phyloP scores from a whole-genome alignment of 768 basidiomycete genomes.

The Cyclocybe aegerita region DNA sequence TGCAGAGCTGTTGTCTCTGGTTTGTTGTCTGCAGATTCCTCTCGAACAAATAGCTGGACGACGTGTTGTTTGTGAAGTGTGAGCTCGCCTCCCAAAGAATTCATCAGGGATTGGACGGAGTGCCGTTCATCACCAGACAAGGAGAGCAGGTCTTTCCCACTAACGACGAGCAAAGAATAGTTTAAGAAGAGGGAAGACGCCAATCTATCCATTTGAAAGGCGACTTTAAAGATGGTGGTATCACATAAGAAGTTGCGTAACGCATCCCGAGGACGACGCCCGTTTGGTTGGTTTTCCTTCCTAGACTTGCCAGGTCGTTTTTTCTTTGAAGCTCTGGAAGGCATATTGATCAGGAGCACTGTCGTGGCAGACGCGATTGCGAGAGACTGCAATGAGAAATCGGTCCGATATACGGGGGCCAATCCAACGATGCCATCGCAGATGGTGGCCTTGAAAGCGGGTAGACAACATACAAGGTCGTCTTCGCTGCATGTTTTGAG shows the following conservation, averaged over 20 bases:
- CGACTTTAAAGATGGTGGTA: conserved; percentile 27
- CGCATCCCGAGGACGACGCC: conserved; percentile 12
- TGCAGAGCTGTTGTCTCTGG: conserved; percentile 29
- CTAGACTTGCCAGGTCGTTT: conserved; percentile 4
- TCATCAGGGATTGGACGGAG: conserved; percentile 32
- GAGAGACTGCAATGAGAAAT: conserved; percentile 32
- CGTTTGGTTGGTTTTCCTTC: conserved; percentile 5
- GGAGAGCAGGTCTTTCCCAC: conserved; percentile 43
- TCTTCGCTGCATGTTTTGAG: conserved; percentile 26
- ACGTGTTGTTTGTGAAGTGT: conserved; percentile 26
- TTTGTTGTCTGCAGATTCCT: conserved; percentile 18
- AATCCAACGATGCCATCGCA: conserved; percentile 34
- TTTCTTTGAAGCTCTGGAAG: conserved; percentile 15
- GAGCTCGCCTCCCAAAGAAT: conserved; percentile 35
- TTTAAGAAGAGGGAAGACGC: conserved; percentile 39
- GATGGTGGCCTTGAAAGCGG: conserved; percentile 27
- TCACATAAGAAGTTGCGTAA: conserved; percentile 34
- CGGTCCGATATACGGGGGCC: conserved; percentile 38
- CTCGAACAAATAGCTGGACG: conserved; percentile 26
- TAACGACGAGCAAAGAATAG: conserved; percentile 27
- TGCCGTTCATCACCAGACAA: conserved; percentile 21
- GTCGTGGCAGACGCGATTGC: conserved; percentile 37
- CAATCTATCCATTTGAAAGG: conserved; percentile 48
- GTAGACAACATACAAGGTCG: conserved; percentile 17
- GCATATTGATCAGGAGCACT: conserved; percentile 30